Evolutionary conservation across 805 yeast species (phyloP), one percentile per base, ranked within the genome.

Genomic region (Komagataella phaffii): DNA sequence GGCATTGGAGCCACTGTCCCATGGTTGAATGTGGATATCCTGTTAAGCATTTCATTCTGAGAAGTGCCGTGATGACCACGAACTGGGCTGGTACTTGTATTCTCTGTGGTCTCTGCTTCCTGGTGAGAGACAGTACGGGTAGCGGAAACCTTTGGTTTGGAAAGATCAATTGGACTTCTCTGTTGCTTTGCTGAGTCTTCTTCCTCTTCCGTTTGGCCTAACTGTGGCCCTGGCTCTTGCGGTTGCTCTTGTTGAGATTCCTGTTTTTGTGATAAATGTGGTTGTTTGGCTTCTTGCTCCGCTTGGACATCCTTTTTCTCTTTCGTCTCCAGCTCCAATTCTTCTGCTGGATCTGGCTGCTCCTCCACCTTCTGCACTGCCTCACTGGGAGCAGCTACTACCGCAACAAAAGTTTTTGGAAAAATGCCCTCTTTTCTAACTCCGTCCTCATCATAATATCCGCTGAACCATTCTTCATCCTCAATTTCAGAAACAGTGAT

Each of bases 391-490:
- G 19, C 51, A 17, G 53, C 53, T 19, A 51, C 49, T 45, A 56
- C 53, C 10, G 49, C 52, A 4, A 91, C 98, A 69, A 88, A 91
- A 61, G 80, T 81, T 62, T 77, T 79, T 3, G 99, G 99, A 59
- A 93, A 93, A 70, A 90, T 82, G 6, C 99, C 99, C 18, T 76
- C 66, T 47, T 68, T 66, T 23, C 57, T 46, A 7, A 55, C 60
- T 4, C 87, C 87, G 36, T 69, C 68, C 54, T 69, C 76, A 3
- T 59, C 60, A 58, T 76, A 85, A 3, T 73, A 68, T 3, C 99
- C 99, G 45, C 76, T 71, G 61, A 79, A 85, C 98, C 98, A 93
- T 56, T 90, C 96, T 6, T 82, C 95, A 64, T 91, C 97, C 58
- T 88, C 96, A 51, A 87, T 73, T 44, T 78, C 80, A 4, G 83